Conservation (phyloP, 2,329 filamentous ascomycete genomes). For the Simplicillium sp. region DNA sequence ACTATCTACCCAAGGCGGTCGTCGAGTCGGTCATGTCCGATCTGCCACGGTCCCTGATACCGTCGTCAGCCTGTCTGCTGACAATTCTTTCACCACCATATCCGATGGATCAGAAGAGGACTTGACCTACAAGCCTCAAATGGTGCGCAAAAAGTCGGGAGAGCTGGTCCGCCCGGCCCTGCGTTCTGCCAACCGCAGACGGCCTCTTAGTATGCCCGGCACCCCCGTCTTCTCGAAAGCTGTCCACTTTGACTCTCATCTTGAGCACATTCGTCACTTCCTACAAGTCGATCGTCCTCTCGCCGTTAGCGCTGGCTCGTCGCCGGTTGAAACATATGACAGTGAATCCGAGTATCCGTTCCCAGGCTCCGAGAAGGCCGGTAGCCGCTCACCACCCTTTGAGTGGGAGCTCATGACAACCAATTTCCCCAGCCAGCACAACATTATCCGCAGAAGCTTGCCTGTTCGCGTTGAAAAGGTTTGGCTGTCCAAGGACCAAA, state of each 20-base stretch:
- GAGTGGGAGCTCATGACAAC: conserved; percentile 83
- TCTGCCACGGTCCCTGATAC: conserved; percentile 47
- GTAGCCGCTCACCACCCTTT: conserved; percentile 40
- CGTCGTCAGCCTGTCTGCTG: conserved; percentile 32
- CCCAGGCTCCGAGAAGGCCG: conserved; percentile 34
- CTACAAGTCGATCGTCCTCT: conserved; percentile 86
- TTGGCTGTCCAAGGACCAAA: conserved; percentile 81
- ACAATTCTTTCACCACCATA: conserved; percentile 34
- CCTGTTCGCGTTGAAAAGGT: conserved; percentile 79
- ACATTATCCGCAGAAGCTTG: conserved; percentile 48
- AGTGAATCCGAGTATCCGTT: conserved; percentile 89
- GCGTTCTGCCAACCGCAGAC: conserved; percentile 64
- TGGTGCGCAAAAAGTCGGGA: conserved; percentile 96
- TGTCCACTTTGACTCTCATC: conserved; percentile 95
- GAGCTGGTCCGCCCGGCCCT: conserved; percentile 91
- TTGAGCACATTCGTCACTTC: conserved; percentile 95
- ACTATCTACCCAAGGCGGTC: conserved; percentile 24
- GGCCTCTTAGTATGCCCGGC: conserved; percentile 93
- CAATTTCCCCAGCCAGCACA: conserved; percentile 63
- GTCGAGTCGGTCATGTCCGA: conserved; percentile 39
- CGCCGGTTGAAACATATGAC: conserved; percentile 80
- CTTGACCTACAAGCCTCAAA: conserved; percentile 62
- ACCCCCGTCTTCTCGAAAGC: conserved; percentile 93
- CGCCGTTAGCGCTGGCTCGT: conserved; percentile 92
- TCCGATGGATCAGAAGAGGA: conserved; percentile 57